Evolutionary conservation across 768 basidiomycete genomes (phyloP), one percentile per base, ranked within the genome.

Genomic region (Phylloporus sp.): DNA sequence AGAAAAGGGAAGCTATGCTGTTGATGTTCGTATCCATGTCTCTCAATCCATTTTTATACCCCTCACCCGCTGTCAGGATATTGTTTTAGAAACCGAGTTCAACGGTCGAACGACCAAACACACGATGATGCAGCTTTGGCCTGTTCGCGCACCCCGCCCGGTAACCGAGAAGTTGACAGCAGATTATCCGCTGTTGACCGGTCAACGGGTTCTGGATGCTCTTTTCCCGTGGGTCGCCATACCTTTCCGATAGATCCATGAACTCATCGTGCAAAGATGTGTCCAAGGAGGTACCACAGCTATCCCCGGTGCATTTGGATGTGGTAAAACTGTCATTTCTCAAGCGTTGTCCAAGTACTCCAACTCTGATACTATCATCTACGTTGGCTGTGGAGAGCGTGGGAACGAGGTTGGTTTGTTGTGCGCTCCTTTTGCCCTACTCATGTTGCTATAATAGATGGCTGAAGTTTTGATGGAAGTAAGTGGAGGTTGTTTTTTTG

Each of bases 391-490:
- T 64, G 96, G 95, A 52, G 96, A 99, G 69, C 90, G 96, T 57
- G 95, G 95, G 61, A 98, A 98, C 62, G 92, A 96, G 78, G 89
- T 84, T 48, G 40, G 73, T 59, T 33, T 24, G 11, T 31, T 28
- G 24, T 33, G 4, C 21, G 23, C 21, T 64, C 81, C 87, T 73
- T 46, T 70, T 47, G 18, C 35, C 24, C 14, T 41, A 24, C 52
- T 57, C 9, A 65, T 15, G 24, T 36, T 24, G 1, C n/a, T 38
- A 22, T 48, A n/a, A 17, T 50, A 89, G 85, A 90, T 91, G 89
- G 93, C 93, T 44, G 93, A 95, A 77, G 95, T 99, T n/a, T 71
- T 99, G 70, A 94, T 94, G 85, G 96, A 98, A 63, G 90, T 89
- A 60, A 61, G n/a, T n/a, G n/a, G 64, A 50, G 4, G 18, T 33